Conservation (phyloP, 805 yeast genomes). For the Saturnispora ahearnii region DNA sequence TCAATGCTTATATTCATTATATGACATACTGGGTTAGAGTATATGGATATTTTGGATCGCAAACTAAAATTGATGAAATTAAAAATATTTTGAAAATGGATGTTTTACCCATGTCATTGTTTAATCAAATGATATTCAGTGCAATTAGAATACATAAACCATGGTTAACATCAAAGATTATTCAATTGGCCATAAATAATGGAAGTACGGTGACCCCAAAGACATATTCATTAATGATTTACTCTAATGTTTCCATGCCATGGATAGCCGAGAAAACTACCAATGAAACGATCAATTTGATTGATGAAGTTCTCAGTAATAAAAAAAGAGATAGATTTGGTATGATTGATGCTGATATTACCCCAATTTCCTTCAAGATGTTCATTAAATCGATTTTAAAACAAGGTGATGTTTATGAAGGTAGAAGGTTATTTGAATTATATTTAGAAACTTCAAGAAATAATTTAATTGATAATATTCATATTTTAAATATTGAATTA, state of each 20-base stretch:
- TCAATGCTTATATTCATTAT: conserved; percentile 16
- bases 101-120: conserved; percentile 16
- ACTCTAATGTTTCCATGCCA: conserved; percentile 15
- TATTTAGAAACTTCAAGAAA: conserved; percentile 19
- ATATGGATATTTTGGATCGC: conserved; percentile 12
- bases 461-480: conserved; percentile 22
- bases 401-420: conserved; percentile 16
- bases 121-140: conserved; percentile 23
- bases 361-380: conserved; percentile 20
- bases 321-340: conserved; percentile 18
- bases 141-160: conserved; percentile 15
- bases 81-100: conserved; percentile 6
- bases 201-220: conserved; percentile 15
- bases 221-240: conserved; percentile 24
- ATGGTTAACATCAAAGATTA: conserved; percentile 15
- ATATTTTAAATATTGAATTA: conserved; percentile 22
- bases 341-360: conserved; percentile 18
- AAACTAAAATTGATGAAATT: conserved; percentile 14
- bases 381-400: conserved; percentile 17
- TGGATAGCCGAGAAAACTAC: conserved; percentile 13
- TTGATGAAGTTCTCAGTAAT: conserved; percentile 19
- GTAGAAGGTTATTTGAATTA: conserved; percentile 23
- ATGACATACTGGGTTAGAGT: conserved; percentile 18
- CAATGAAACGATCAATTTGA: conserved; percentile 15
- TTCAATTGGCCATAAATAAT: conserved; percentile 15